Evolutionary conservation across 306 rosid species (phyloP), one percentile per base, ranked within the genome.

Genomic region (Trifolium subterraneum): DNA sequence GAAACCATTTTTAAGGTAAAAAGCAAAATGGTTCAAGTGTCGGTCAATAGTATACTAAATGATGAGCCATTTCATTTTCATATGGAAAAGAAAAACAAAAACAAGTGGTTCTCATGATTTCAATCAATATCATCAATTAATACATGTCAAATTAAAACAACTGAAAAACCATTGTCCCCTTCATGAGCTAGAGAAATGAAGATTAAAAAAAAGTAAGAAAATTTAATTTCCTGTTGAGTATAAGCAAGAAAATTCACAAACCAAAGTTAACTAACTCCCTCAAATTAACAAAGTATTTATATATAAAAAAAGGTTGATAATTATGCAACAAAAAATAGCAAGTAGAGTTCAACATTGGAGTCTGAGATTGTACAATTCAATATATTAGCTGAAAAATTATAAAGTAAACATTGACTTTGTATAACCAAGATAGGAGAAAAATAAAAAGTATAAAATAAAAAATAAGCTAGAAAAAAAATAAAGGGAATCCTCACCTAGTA

Each of bases 81-180:
- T 58, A 31, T 16, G 8, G 9, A 35, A 18, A 56, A 38, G 12
- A 50, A 4, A 52, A 51, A 35, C 9, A 27, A 9, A 14, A 48
- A 10, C 6, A 36, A 38, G 22, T 19, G n/a, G 15, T 62, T 52
- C 10, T 14, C 8, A 50, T 27, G 75, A 16, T 61, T 68, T 25
- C 29, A 67, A 39, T 65, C 15, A 66, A 67, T 8, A 59, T 9
- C 15, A 63, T 8, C 25, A 45, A 65, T 27, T 52, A 67, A 15
- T n/a, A 50, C 29, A 72, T 35, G 36, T 79, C 79, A 72, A 23
- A 36, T 79, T 75, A 59, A 67, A 8, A 39, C n/a, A 48, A 54
- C 67, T 25, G 47, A 70, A 38, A 77, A 71, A 39, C 15, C 70
- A 47, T 22, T 23, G 23, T 10, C 3, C 10, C 4, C 27, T n/a